Percentiles rank a stretch among this genome's conserved stretches.
phyloP scores from a whole-genome alignment of 768 basidiomycete genomes.

The Pseudohyphozyma bogoriensis region DNA sequence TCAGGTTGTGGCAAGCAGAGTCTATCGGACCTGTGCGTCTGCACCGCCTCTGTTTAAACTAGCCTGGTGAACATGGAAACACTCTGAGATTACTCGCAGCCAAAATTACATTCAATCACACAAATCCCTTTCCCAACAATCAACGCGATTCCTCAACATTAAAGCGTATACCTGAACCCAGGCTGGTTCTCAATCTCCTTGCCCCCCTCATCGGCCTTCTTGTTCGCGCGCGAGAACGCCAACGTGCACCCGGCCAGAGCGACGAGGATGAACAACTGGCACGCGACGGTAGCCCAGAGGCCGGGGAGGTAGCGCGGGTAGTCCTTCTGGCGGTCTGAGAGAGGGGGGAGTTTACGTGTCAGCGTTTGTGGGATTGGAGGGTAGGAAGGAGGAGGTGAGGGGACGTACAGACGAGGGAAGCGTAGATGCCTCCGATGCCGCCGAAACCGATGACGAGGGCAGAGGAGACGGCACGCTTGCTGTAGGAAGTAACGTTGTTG shows the following conservation, averaged over 20 bases:
- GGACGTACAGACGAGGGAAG: conserved; percentile 16
- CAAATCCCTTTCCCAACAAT: too few relatives aligned
- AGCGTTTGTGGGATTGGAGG: too few relatives aligned
- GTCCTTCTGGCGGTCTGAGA: conserved; percentile 25
- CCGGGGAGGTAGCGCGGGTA: conserved; percentile 15
- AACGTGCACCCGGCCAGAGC: conserved; percentile 6
- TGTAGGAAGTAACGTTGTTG: conserved; percentile 31
- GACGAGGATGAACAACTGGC: conserved; percentile 19
- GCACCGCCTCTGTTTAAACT: too few relatives aligned
- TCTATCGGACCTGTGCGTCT: too few relatives aligned
- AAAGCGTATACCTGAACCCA: conserved; percentile 30
- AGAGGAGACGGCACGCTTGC: conserved; percentile 30
- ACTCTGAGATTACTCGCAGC: too few relatives aligned
- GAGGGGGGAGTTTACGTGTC: background rate
- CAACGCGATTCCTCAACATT: too few relatives aligned
- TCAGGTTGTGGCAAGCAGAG: too few relatives aligned
- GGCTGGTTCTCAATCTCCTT: conserved; percentile 21
- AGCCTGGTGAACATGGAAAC: too few relatives aligned
- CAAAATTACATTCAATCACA: too few relatives aligned
- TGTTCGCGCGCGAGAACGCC: conserved; percentile 24
- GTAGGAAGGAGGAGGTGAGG: too few relatives aligned
- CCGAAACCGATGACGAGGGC: conserved; percentile 29
- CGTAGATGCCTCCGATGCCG: conserved; percentile 32
- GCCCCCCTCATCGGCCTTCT: conserved; percentile 10
- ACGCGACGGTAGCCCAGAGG: conserved; percentile 21